Conservation (phyloP, 2,329 filamentous ascomycete species). For the Onygena corvina region DNA sequence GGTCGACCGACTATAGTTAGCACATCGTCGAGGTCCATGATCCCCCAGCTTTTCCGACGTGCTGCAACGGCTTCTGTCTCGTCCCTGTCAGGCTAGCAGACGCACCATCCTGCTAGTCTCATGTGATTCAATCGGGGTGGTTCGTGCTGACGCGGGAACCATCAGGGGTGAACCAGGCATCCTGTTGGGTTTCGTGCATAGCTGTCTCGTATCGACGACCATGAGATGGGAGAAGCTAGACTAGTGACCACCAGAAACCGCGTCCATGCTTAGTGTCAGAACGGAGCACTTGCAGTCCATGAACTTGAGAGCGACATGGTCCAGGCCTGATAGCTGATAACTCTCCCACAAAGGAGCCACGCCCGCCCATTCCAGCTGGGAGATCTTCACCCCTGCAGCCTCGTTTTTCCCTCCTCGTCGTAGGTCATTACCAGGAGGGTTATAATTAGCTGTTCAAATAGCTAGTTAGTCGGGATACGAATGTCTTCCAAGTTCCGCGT, state of each 20-base stretch:
- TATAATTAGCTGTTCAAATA: neutral
- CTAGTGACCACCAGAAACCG: neutral
- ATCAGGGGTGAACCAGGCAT: neutral
- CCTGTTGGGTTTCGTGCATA: neutral
- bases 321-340: neutral
- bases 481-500: neutral
- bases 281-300: too few relatives aligned
- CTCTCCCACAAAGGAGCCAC: too few relatives aligned
- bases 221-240: too few relatives aligned
- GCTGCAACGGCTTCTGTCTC: neutral
- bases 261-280: too few relatives aligned
- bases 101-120: neutral
- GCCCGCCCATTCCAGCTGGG: too few relatives aligned
- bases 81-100: neutral
- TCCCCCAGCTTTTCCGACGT: too few relatives aligned
- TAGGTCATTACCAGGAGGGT: too few relatives aligned
- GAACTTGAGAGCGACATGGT: too few relatives aligned
- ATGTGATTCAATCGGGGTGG: constrained; percentile 4
- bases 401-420: neutral
- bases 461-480: constrained; percentile 3
- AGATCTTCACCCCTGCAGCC: constrained; percentile 4
- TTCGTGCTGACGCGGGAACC: constrained; percentile 3
- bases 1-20: too few relatives aligned
- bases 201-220: neutral
- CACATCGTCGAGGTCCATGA: too few relatives aligned